Percentiles rank a stretch among this genome's conserved stretches.
Conservation (phyloP, 768 basidiomycete genomes). For the Psilocybe cyanescens region DNA sequence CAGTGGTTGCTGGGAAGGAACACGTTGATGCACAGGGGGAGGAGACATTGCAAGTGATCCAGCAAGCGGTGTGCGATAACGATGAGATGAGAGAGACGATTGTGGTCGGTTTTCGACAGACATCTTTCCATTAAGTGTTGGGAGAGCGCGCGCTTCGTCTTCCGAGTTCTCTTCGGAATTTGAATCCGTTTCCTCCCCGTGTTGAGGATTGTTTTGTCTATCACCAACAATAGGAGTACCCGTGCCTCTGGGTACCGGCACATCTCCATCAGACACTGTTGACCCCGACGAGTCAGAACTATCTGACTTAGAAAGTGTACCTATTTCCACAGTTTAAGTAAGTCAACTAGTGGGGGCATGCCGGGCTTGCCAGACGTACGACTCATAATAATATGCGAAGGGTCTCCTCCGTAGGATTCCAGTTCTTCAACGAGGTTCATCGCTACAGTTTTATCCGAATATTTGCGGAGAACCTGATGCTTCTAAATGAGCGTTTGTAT, state of each 20-base stretch:
- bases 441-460: constrained; percentile 83
- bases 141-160: constrained; percentile 51
- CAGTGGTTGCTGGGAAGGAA: constrained; percentile 73
- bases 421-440: constrained; percentile 77
- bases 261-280: constrained; percentile 51
- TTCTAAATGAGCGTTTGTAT: not conserved
- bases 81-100: constrained; percentile 78
- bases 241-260: constrained; percentile 8
- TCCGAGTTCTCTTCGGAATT: constrained; percentile 53
- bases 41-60: constrained; percentile 64
- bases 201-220: constrained; percentile 12
- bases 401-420: constrained; percentile 74
- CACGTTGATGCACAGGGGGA: constrained; percentile 43
- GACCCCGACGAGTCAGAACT: constrained; percentile 71
- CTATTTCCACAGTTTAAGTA: constrained; percentile 26
- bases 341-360: not conserved
- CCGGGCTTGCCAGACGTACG: constrained; percentile 44
- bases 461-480: constrained; percentile 74
- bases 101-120: constrained; percentile 58
- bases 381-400: constrained; percentile 65
- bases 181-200: constrained; percentile 37
- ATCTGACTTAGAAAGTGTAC: constrained; percentile 49
- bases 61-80: constrained; percentile 79
- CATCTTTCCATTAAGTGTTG: constrained; percentile 27
- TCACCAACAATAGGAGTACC: not conserved